Percentiles rank a stretch among this genome's conserved stretches.
phyloP scores from a whole-genome alignment of 1,284 basidiomycete species.

The Blastosporella zonata region DNA sequence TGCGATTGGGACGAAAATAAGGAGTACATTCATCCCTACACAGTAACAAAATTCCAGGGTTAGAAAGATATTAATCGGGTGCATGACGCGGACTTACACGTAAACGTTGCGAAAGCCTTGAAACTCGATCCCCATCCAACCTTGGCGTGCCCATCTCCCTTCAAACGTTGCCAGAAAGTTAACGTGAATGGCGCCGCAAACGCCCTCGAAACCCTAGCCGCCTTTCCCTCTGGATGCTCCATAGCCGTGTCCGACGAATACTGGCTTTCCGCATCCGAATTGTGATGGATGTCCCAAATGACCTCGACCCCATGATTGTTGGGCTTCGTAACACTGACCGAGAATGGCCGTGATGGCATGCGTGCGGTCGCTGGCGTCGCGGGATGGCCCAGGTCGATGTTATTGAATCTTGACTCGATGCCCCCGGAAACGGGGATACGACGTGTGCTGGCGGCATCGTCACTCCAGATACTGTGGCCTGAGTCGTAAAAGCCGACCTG shows the following conservation, averaged over 20 bases:
- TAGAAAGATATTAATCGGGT: too few relatives aligned
- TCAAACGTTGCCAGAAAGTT: slow-evolving; percentile 46
- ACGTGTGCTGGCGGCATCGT: slow-evolving; percentile 18
- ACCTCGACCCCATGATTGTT: slow-evolving; percentile 10
- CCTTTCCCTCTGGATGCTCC: slow-evolving; percentile 3
- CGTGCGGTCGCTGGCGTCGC: not conserved
- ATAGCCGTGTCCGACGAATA: slow-evolving; percentile 12
- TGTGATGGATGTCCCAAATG: slow-evolving; percentile 11
- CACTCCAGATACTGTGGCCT: slow-evolving; percentile 19
- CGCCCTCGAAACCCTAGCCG: slow-evolving; percentile 16
- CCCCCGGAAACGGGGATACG: slow-evolving; percentile 12
- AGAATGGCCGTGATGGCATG: slow-evolving; percentile 12
- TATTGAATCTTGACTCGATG: slow-evolving; percentile 16
- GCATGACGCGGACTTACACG: slow-evolving; percentile 40
- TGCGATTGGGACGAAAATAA: slow-evolving; percentile 59
- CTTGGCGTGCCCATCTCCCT: slow-evolving; percentile 44
- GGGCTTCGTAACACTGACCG: slow-evolving; percentile 8
- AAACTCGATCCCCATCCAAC: slow-evolving; percentile 47
- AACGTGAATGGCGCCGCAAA: slow-evolving; percentile 25
- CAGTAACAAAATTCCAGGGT: not conserved
- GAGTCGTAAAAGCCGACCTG: slow-evolving; percentile 7
- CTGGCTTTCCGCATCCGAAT: slow-evolving; percentile 18
- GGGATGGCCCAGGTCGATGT: slow-evolving; percentile 9
- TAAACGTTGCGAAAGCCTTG: slow-evolving; percentile 43
- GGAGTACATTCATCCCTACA: slow-evolving; percentile 54